Conservation (phyloP, 2,329 filamentous ascomycete genomes). For the Curvularia eragrostidis region DNA sequence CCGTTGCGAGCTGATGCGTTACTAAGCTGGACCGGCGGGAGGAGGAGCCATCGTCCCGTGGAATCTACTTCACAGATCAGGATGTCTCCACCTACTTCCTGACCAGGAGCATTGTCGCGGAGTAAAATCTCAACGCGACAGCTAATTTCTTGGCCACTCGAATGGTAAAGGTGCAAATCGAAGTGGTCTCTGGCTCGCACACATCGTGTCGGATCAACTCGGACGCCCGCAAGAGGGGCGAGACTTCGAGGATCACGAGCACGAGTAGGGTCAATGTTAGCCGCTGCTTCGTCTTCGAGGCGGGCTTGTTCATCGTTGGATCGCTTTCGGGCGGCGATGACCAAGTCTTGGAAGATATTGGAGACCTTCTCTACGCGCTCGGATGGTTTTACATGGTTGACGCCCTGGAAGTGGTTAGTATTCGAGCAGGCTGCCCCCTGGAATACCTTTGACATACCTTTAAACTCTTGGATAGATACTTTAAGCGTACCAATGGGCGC, state of each 20-base stretch:
- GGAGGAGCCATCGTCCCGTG: constrained; percentile 80
- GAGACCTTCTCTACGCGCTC: constrained; percentile 66
- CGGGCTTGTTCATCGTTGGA: constrained; percentile 75
- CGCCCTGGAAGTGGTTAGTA: constrained; percentile 56
- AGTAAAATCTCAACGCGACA: constrained; percentile 88
- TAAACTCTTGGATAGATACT: constrained; percentile 84
- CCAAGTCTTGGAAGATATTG: constrained; percentile 71
- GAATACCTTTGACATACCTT: too few relatives aligned
- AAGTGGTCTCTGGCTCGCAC: constrained; percentile 92
- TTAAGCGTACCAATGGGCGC: constrained; percentile 83
- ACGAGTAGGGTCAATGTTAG: constrained; percentile 79
- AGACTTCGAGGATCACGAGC: constrained; percentile 81
- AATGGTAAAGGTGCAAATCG: constrained; percentile 82
- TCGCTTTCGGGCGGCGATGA: constrained; percentile 76
- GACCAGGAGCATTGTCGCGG: constrained; percentile 76
- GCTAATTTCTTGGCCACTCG: constrained; percentile 85
- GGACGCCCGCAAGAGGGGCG: constrained; percentile 71
- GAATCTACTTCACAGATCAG: constrained; percentile 89
- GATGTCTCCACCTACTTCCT: constrained; percentile 77
- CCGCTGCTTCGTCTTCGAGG: constrained; percentile 85
- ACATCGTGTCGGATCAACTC: constrained; percentile 77
- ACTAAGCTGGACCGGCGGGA: constrained; percentile 80
- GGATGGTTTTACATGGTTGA: constrained; percentile 63
- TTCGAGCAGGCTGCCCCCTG: neutral
- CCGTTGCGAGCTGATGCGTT: constrained; percentile 82